Base-by-base conservation (phyloP, 192 early-diverging fungal species). In the Fimicolochytrium jonesii region DNA sequence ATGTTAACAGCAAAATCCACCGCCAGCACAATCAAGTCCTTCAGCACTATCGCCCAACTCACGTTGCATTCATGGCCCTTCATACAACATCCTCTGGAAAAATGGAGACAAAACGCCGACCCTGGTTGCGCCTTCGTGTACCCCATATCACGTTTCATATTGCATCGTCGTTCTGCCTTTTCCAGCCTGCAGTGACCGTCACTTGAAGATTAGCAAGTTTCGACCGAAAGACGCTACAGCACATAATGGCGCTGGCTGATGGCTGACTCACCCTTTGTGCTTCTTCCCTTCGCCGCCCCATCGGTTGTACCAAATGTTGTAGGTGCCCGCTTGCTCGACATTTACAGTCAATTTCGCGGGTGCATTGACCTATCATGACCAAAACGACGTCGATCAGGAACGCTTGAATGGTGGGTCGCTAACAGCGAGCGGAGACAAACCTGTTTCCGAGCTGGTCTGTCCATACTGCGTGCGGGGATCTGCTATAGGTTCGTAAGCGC, bases 31-130 rank as follows among this genome's bases (percentile, higher is more conserved):
- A n/a, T n/a, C n/a, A n/a, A n/a, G n/a, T n/a, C n/a, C n/a, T n/a
- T n/a, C n/a, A n/a, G n/a, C n/a, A n/a, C n/a, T n/a, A n/a, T n/a
- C n/a, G n/a, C n/a, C n/a, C n/a, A n/a, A n/a, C n/a, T n/a, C n/a
- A n/a, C n/a, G n/a, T n/a, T n/a, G n/a, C n/a, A n/a, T n/a, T n/a
- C n/a, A n/a, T n/a, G n/a, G n/a, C 92, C 92, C 46, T 83, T 80
- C 33, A 81, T 73, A 71, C 92, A 94, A 67, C 80, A 82, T 4
- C 91, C 92, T 33, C 85, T 74, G 0, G 90, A 87, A 79, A 94
- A 94, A 62, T 91, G 89, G 17, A 91, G 64, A 69, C 92, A 94
- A 61, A 94, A 93, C 43, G 77, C 80, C 17, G 82, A 71, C 25
- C 79, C 74, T 6, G 77, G 82, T 30, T 70, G 68, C 9, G 85